Conservation (phyloP, 2,329 filamentous ascomycete genomes). For the Aspergillus aculeatinus region DNA sequence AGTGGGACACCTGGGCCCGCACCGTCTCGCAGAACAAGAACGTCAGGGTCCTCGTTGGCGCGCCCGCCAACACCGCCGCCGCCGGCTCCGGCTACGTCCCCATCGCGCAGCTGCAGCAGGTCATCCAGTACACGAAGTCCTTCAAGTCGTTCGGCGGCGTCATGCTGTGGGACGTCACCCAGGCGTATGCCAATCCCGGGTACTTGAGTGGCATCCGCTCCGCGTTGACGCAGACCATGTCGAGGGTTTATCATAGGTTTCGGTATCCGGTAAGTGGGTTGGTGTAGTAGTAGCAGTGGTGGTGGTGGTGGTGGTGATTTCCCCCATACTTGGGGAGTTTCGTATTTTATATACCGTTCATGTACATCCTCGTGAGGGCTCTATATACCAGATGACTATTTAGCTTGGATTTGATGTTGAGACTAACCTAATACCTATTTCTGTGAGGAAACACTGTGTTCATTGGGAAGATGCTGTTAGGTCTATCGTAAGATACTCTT, state of each 20-base stretch:
- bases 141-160: slow-evolving; percentile 65
- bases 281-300: not conserved
- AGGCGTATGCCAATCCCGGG: slow-evolving; percentile 58
- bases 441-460: too few relatives aligned
- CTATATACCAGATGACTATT: not conserved
- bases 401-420: too few relatives aligned
- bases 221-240: slow-evolving; percentile 29
- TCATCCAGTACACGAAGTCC: slow-evolving; percentile 55
- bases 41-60: slow-evolving; percentile 62
- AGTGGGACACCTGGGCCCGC: slow-evolving; percentile 67
- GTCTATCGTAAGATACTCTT: too few relatives aligned
- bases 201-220: slow-evolving; percentile 51
- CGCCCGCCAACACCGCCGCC: slow-evolving; percentile 54
- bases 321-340: too few relatives aligned
- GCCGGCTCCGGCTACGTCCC: slow-evolving; percentile 59
- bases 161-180: slow-evolving; percentile 69
- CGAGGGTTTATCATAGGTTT: slow-evolving; percentile 5
- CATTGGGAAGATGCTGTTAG: too few relatives aligned
- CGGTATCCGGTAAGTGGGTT: not conserved
- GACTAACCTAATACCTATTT: too few relatives aligned
- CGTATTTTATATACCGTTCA: not conserved
- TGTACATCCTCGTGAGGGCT: not conserved
- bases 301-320: not conserved
- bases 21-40: slow-evolving; percentile 56
- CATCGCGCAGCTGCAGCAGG: slow-evolving; percentile 47